Conservation (phyloP, 768 basidiomycete species). For the Rhizopogon salebrosus region DNA sequence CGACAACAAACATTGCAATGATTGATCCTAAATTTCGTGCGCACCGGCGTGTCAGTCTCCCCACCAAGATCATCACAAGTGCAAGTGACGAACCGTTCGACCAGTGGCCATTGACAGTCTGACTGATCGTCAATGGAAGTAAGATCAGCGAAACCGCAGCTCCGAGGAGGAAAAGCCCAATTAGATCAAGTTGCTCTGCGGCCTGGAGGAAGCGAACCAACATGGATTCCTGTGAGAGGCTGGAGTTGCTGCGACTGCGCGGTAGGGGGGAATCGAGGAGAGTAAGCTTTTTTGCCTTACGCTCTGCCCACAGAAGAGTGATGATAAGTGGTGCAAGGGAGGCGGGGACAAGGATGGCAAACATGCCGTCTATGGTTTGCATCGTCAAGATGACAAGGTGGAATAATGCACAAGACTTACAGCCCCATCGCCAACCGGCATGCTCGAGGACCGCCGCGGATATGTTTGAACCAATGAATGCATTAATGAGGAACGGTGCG, state of each 20-base stretch:
- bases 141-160: constrained; percentile 46
- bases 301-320: constrained; percentile 52
- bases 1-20: constrained; percentile 47
- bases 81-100: constrained; percentile 37
- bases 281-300: constrained; percentile 37
- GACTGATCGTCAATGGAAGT: constrained; percentile 48
- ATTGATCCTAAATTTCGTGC: constrained; percentile 36
- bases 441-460: constrained; percentile 38
- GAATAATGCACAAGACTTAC: constrained; percentile 30
- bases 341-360: constrained; percentile 49
- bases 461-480: constrained; percentile 61
- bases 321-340: constrained; percentile 47
- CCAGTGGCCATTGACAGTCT: constrained; percentile 36
- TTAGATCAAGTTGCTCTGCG: constrained; percentile 37
- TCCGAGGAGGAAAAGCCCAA: constrained; percentile 49
- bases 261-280: constrained; percentile 13
- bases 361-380: constrained; percentile 57
- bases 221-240: neutral
- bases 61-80: neutral
- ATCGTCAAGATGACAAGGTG: neutral
- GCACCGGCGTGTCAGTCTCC: neutral
- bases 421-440: constrained; percentile 67
- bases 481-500: constrained; percentile 56
- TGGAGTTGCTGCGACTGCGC: neutral
- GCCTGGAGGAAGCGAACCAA: constrained; percentile 12